Conservation (phyloP, 176 grass and related monocot species). For the Triticum turgidum region DNA sequence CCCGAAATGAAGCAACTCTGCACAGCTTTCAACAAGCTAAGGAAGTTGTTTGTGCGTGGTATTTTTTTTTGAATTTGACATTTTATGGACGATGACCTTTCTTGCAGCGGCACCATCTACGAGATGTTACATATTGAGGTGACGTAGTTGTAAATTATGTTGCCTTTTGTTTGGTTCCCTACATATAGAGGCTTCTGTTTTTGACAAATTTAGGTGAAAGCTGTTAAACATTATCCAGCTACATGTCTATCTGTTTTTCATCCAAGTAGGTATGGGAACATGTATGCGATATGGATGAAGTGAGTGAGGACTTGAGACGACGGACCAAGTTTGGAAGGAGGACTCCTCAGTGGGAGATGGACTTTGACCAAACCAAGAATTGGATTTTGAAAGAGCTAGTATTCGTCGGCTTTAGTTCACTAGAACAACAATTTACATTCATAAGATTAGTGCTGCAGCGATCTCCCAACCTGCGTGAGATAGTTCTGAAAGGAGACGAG, state of each 20-base stretch:
- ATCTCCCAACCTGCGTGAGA: too few species aligned
- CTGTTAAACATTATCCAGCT: background rate
- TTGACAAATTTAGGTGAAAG: background rate
- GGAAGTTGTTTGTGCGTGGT: background rate
- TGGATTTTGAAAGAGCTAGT: too few species aligned
- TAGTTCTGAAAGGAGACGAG: background rate
- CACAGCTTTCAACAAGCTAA: slow-evolving; percentile 4
- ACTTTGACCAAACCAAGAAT: too few species aligned
- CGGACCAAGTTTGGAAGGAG: too few species aligned
- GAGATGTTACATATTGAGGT: background rate
- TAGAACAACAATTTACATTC: too few species aligned
- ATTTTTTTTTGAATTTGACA: slow-evolving; percentile 15
- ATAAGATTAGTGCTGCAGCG: too few species aligned
- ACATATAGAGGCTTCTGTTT: background rate
- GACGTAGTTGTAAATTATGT: background rate
- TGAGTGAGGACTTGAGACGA: too few species aligned
- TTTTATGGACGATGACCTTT: background rate
- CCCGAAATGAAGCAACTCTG: slow-evolving; percentile 3
- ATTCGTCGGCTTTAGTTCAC: too few species aligned
- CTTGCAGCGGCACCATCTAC: background rate
- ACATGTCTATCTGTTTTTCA: background rate
- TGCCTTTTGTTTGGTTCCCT: background rate
- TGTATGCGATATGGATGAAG: too few species aligned
- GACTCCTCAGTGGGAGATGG: too few species aligned
- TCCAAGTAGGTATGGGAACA: background rate